Conservation (phyloP, 2,329 filamentous ascomycete genomes). For the Monosporascus sp. region DNA sequence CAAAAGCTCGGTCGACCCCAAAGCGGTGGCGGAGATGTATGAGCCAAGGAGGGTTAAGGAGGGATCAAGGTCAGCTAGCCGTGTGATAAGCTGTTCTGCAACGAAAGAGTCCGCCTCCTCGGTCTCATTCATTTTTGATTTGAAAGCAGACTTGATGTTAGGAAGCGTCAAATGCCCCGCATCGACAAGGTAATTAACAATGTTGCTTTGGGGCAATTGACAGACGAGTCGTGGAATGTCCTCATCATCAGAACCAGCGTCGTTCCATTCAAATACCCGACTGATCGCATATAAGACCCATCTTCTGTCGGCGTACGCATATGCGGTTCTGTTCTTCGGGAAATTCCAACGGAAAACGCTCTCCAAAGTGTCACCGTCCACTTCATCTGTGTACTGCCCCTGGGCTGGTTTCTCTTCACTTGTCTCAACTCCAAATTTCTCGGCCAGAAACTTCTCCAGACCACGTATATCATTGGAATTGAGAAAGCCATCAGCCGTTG, state of each 20-base stretch:
- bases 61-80: conserved; percentile 61
- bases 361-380: conserved; percentile 8
- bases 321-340: conserved; percentile 36
- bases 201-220: conserved; percentile 45
- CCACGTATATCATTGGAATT: conserved; percentile 37
- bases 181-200: conserved; percentile 53
- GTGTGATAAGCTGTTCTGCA: conserved; percentile 55
- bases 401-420: conserved; percentile 13
- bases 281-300: conserved; percentile 61
- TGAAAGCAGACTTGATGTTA: conserved; percentile 54
- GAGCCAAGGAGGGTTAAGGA: conserved; percentile 61
- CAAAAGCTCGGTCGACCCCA: conserved; percentile 62
- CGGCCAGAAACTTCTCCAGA: conserved; percentile 46
- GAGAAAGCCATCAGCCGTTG: conserved; percentile 43
- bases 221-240: conserved; percentile 34
- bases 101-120: conserved; percentile 42
- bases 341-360: conserved; percentile 45
- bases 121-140: conserved; percentile 36
- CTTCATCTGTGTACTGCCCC: conserved; percentile 14
- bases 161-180: conserved; percentile 55
- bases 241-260: conserved; percentile 36
- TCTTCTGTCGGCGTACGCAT: conserved; percentile 55
- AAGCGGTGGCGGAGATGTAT: conserved; percentile 59
- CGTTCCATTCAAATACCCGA: conserved; percentile 53
- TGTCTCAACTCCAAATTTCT: conserved; percentile 42